Conservation (phyloP, 306 rosid species). For the Cercis canadensis region DNA sequence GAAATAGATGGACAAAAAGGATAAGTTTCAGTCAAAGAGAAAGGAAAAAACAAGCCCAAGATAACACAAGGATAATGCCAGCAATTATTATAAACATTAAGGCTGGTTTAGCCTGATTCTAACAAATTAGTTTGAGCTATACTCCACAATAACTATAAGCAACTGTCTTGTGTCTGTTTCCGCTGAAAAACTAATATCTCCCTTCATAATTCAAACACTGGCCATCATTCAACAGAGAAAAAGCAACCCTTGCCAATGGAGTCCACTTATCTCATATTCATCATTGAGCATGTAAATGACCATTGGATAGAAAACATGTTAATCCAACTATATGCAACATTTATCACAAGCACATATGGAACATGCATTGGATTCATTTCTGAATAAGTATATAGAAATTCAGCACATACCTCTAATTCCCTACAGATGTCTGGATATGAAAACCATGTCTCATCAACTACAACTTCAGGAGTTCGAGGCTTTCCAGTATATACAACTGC, state of each 20-base stretch:
- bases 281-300: slow-evolving; percentile 1
- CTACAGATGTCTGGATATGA: slow-evolving; percentile 43
- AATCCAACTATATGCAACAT: not conserved
- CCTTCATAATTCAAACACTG: not conserved
- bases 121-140: too few species aligned
- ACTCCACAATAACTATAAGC: not conserved
- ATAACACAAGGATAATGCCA: too few species aligned
- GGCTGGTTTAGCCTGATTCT: too few species aligned
- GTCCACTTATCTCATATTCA: slow-evolving; percentile 10
- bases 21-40: too few species aligned
- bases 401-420: slow-evolving; percentile 38
- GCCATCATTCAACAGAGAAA: not conserved
- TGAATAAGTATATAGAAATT: not conserved
- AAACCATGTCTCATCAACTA: slow-evolving; percentile 55
- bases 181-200: not conserved
- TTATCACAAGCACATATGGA: not conserved
- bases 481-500: slow-evolving; percentile 27
- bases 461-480: slow-evolving; percentile 39
- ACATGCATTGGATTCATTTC: not conserved
- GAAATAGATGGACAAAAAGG: too few species aligned
- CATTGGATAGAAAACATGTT: not conserved
- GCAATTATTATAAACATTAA: too few species aligned
- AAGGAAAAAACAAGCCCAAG: too few species aligned
- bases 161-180: slow-evolving; percentile 2
- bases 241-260: slow-evolving; percentile 1